phyloP scores from a whole-genome alignment of 129 eudicot species.

The Tanacetum coccineum region DNA sequence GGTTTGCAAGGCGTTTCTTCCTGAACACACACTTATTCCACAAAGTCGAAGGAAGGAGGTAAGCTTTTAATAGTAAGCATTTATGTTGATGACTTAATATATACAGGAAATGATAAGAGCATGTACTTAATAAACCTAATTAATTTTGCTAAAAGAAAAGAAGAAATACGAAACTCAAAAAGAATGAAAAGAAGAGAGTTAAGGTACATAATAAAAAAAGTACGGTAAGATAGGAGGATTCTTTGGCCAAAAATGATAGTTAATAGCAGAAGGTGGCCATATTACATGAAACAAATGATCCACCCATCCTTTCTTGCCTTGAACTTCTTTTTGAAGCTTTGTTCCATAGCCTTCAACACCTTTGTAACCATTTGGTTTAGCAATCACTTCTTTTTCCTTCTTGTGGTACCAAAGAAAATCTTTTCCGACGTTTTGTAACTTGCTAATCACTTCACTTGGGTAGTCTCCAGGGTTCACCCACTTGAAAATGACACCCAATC shows the following conservation, averaged over 20 bases:
- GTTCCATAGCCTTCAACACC: slow-evolving; percentile 86
- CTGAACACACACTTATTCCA: no score
- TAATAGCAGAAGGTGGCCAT: slow-evolving; percentile 71
- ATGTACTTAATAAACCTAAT: no score
- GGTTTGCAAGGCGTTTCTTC: no score
- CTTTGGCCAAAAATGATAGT: slow-evolving; percentile 70
- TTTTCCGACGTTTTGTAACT: slow-evolving; percentile 48
- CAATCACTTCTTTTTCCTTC: slow-evolving; percentile 61
- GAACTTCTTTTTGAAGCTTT: slow-evolving; percentile 52
- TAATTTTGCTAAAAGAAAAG: no score
- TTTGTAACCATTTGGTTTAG: slow-evolving; percentile 37
- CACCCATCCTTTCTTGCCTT: slow-evolving; percentile 84
- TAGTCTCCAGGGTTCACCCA: slow-evolving; percentile 69
- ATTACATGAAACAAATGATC: slow-evolving; percentile 76
- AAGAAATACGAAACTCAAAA: no score
- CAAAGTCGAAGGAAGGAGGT: no score
- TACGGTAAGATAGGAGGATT: slow-evolving; percentile 78
- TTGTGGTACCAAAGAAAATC: slow-evolving; percentile 76
- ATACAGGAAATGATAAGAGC: no score
- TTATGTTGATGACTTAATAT: no score
- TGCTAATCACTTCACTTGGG: slow-evolving; percentile 41
- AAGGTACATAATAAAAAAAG: no score
- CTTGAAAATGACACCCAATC: slow-evolving; percentile 58
- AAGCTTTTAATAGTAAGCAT: no score
- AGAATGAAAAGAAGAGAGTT: not conserved